These are phyloP conservation scores for Thraustochytrium striatum DNA, from an alignment of 352 stramenopile genomes.

Conservation along the genomic window DNA sequence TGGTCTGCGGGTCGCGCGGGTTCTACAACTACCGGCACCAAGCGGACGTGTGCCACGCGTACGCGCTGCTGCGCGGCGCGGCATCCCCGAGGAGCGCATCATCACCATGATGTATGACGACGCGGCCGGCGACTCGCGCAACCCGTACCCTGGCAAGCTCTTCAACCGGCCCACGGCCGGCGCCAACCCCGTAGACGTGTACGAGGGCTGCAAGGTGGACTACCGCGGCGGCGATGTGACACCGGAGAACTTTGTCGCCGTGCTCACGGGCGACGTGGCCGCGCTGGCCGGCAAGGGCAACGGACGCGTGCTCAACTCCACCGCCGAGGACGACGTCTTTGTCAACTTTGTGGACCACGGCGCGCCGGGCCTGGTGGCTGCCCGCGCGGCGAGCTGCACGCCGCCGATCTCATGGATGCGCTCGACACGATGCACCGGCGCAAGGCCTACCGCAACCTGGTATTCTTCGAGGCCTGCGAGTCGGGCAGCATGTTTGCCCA, in stretches of 20 bases:
- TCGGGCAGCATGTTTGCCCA: slow-evolving; percentile 81
- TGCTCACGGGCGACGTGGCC: slow-evolving; percentile 71
- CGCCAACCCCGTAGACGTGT: slow-evolving; percentile 63
- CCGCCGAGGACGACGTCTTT: slow-evolving; percentile 76
- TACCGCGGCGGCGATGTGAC: slow-evolving; percentile 62
- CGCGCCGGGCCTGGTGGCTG: slow-evolving; percentile 73
- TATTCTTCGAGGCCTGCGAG: slow-evolving; percentile 86
- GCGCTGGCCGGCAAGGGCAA: slow-evolving; percentile 54
- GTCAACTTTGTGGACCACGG: slow-evolving; percentile 87
- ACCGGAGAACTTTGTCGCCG: slow-evolving; percentile 74
- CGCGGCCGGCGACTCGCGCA: slow-evolving; percentile 67
- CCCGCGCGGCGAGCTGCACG: slow-evolving; percentile 68
- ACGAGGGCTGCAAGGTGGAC: slow-evolving; percentile 60
- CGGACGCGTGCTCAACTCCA: slow-evolving; percentile 75
- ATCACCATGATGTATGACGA: slow-evolving; percentile 89
- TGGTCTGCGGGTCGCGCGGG: slow-evolving; percentile 75
- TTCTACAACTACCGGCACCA: slow-evolving; percentile 87
- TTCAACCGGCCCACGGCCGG: slow-evolving; percentile 70
- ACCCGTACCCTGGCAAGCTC: slow-evolving; percentile 76
- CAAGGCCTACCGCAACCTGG: slow-evolving; percentile 80
- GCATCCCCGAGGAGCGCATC: slow-evolving; percentile 76
- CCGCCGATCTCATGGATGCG: slow-evolving; percentile 64
- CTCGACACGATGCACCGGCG: slow-evolving; percentile 72
- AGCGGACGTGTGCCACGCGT: slow-evolving; percentile 73
- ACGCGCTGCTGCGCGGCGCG: slow-evolving; percentile 78